A percentile compares a stretch with the other conserved stretches of the same genome.
phyloP scores from a whole-genome alignment of 2,329 filamentous ascomycete species.

The Claviceps maximensis region DNA sequence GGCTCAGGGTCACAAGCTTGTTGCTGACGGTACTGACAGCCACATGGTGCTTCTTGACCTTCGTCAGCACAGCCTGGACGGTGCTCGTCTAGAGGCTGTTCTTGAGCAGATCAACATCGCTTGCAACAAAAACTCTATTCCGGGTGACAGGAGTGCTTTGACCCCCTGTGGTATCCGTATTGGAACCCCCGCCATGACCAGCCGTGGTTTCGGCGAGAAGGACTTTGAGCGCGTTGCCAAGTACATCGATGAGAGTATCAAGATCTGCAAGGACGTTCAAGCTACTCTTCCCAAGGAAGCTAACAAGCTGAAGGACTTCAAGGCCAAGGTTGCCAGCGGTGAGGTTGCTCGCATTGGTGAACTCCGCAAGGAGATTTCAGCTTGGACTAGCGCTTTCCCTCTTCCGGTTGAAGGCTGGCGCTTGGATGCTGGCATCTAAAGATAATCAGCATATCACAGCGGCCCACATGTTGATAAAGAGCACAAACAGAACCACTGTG shows the following conservation, averaged over 20 bases:
- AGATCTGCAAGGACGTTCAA: constrained; percentile 83
- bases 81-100: constrained; percentile 88
- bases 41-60: constrained; percentile 96
- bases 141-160: constrained; percentile 92
- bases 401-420: constrained; percentile 72
- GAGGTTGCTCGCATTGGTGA: constrained; percentile 69
- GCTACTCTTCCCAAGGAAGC: constrained; percentile 78
- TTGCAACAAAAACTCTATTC: constrained; percentile 99
- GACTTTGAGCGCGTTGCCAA: constrained; percentile 83
- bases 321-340: constrained; percentile 72
- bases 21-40: constrained; percentile 90
- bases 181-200: constrained; percentile 94
- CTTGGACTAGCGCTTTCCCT: constrained; percentile 82
- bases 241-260: constrained; percentile 84
- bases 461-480: neutral
- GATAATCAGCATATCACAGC: constrained; percentile 9
- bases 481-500: neutral
- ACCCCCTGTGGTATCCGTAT: constrained; percentile 92
- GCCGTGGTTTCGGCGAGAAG: constrained; percentile 78
- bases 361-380: constrained; percentile 78
- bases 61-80: constrained; percentile 74
- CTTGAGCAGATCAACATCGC: constrained; percentile 98
- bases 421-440: constrained; percentile 43
- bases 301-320: constrained; percentile 99
- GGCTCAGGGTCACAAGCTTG: constrained; percentile 82